Conservation (phyloP, 1,284 basidiomycete species). For the Xanthoconium separans region DNA sequence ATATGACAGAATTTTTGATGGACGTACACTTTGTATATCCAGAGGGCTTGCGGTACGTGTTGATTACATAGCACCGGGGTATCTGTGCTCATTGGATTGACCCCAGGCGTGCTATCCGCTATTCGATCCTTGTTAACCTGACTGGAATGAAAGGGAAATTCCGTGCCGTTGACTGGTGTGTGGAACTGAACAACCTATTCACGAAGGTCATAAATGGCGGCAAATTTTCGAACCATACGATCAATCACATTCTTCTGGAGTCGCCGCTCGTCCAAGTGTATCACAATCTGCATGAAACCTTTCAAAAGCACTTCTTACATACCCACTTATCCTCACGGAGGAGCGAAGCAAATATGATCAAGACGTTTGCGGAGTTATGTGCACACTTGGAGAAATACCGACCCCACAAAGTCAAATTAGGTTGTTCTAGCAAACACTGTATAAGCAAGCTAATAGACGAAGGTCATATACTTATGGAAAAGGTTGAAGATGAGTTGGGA, state of each 20-base stretch:
- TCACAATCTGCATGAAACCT: background rate
- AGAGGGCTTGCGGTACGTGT: background rate
- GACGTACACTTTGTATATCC: background rate
- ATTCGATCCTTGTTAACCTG: too few relatives aligned
- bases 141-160: too few relatives aligned
- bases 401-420: background rate
- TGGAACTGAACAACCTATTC: too few relatives aligned
- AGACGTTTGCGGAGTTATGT: background rate
- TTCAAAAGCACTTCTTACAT: background rate
- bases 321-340: background rate
- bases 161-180: too few relatives aligned
- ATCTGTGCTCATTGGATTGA: too few relatives aligned
- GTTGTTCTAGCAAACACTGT: background rate
- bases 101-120: too few relatives aligned
- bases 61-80: too few relatives aligned
- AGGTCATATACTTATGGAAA: background rate
- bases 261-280: too few relatives aligned
- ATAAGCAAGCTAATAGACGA: background rate
- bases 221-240: too few relatives aligned
- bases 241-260: too few relatives aligned
- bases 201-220: too few relatives aligned
- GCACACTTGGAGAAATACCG: background rate
- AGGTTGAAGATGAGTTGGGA: background rate
- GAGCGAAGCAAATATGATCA: background rate
- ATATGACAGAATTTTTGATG: background rate